These are phyloP conservation scores for Cryptococcus sp. DNA, from an alignment of 1,284 basidiomycete genomes.

Conservation along the genomic window DNA sequence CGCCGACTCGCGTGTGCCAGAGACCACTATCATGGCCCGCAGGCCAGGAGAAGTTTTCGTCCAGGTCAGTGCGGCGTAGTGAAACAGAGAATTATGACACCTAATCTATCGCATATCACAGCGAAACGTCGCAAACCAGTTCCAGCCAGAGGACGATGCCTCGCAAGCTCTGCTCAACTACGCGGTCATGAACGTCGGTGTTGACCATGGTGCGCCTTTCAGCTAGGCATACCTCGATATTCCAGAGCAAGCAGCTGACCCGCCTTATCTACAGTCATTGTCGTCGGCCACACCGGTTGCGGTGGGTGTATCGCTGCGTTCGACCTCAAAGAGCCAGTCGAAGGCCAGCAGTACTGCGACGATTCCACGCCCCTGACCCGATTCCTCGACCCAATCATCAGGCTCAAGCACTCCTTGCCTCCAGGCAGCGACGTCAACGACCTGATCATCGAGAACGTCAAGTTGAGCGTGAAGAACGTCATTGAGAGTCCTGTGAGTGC, in stretches of 20 bases:
- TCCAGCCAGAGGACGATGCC: conserved; percentile 75
- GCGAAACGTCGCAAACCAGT: conserved; percentile 63
- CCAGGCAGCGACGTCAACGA: conserved; percentile 57
- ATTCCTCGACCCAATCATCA: conserved; percentile 73
- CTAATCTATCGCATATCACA: conserved; percentile 4
- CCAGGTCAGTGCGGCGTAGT: conserved; percentile 50
- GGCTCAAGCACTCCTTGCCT: conserved; percentile 61
- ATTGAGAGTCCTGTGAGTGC: conserved; percentile 56
- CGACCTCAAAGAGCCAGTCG: conserved; percentile 30
- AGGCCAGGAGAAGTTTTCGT: conserved; percentile 70
- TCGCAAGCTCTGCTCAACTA: conserved; percentile 77
- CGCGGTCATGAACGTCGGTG: conserved; percentile 74
- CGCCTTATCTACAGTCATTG: conserved; percentile 60
- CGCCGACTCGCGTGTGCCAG: conserved; percentile 52
- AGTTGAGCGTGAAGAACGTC: conserved; percentile 71
- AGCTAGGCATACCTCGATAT: background rate
- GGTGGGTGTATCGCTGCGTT: conserved; percentile 72
- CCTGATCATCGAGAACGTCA: conserved; percentile 76
- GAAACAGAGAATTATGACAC: background rate
- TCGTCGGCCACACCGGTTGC: conserved; percentile 80
- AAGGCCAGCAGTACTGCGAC: conserved; percentile 27
- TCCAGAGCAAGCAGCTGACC: background rate
- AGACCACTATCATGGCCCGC: conserved; percentile 44
- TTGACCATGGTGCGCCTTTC: conserved; percentile 70
- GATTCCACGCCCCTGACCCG: conserved; percentile 62